Conservation (phyloP, 495 filamentous ascomycete genomes). For the Evernia prunastri region DNA sequence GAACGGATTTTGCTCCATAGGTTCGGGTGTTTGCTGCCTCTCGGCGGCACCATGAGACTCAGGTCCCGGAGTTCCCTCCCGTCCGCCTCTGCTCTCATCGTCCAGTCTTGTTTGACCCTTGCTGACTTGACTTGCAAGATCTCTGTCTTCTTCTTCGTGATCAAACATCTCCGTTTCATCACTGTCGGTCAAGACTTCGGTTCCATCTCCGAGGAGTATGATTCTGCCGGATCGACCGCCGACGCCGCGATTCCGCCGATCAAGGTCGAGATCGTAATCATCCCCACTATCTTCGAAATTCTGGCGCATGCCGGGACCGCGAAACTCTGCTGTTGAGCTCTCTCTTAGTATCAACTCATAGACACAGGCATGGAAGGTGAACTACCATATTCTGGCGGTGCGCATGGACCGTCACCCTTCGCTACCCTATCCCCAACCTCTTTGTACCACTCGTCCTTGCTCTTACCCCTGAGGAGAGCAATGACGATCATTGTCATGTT, state of each 20-base stretch:
- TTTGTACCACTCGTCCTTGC: conserved; percentile 96
- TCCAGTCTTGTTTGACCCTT: conserved; percentile 32
- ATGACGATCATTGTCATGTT: conserved; percentile 98
- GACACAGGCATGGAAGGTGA: conserved; percentile 38
- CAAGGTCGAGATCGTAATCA: conserved; percentile 80
- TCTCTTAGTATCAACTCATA: conserved; percentile 32
- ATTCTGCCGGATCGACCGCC: conserved; percentile 69
- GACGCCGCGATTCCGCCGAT: conserved; percentile 51
- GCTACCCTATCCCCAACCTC: conserved; percentile 90
- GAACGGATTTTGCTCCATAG: conserved; percentile 34
- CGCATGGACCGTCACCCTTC: conserved; percentile 95
- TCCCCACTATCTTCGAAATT: conserved; percentile 88
- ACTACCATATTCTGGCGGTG: conserved; percentile 99
- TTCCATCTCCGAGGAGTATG: conserved; percentile 91
- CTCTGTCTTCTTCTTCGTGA: conserved; percentile 77
- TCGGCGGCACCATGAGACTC: conserved; percentile 36
- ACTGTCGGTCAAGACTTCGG: conserved; percentile 76
- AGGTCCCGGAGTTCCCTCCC: conserved; percentile 57
- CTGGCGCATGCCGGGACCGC: conserved; percentile 83
- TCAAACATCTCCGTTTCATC: conserved; percentile 92
- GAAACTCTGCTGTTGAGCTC: conserved; percentile 77
- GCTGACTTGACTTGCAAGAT: conserved; percentile 52
- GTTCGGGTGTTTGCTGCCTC: conserved; percentile 23
- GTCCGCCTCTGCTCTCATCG: conserved; percentile 38
- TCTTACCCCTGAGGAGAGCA: conserved; percentile 81